phyloP scores from a whole-genome alignment of 352 stramenopile species.

The Pythium insidiosum region DNA sequence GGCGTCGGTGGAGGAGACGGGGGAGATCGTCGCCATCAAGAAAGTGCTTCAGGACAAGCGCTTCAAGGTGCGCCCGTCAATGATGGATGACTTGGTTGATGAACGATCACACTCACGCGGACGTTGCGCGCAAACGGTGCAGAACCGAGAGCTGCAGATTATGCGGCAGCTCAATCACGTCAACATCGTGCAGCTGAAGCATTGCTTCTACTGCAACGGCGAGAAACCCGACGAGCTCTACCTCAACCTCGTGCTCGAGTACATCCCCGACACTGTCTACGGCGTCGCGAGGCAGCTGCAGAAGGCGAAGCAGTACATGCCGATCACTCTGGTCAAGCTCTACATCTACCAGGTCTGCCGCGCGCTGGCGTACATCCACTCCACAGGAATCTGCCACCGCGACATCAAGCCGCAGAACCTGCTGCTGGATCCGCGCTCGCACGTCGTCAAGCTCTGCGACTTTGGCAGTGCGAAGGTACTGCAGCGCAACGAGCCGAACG shows the following conservation, averaged over 20 bases:
- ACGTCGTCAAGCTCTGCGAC: constrained; percentile 99
- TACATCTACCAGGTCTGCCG: constrained; percentile 99
- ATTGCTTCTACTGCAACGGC: constrained; percentile 99
- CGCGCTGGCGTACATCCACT: constrained; percentile 97
- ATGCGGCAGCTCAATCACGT: constrained; percentile 98
- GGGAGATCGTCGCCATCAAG: constrained; percentile 99
- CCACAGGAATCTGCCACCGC: constrained; percentile 96
- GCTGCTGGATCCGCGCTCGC: constrained; percentile 94
- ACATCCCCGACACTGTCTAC: constrained; percentile 99
- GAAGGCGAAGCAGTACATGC: constrained; percentile 96
- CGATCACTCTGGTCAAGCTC: constrained; percentile 97
- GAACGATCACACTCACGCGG: no score
- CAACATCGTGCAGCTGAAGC: constrained; percentile 99
- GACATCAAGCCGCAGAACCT: constrained; percentile 99
- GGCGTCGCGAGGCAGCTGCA: constrained; percentile 93
- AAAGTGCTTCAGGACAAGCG: constrained; percentile 99
- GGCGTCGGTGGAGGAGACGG: constrained; percentile 94
- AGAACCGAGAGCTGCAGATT: constrained; percentile 99
- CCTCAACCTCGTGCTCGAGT: constrained; percentile 99
- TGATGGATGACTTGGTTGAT: neutral
- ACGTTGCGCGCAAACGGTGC: no score
- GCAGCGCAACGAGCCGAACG: constrained; percentile 97
- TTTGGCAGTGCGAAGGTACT: constrained; percentile 96
- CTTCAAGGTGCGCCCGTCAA: constrained; percentile 87
- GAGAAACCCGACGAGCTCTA: constrained; percentile 96